Conservation (phyloP, 352 stramenopile species). For the Pythium monospermum region DNA sequence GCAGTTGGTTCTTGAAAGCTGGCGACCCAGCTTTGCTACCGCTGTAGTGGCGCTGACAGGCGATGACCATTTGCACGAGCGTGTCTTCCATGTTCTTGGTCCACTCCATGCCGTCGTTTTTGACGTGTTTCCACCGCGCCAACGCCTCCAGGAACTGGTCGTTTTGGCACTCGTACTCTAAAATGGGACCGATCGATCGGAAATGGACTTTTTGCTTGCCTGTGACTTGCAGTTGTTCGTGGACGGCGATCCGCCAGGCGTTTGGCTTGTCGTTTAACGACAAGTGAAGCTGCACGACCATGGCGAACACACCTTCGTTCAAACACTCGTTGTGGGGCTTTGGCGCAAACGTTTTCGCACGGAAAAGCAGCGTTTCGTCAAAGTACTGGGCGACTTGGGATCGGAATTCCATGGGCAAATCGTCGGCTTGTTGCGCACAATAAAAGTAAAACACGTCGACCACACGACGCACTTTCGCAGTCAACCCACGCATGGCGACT, state of each 20-base stretch:
- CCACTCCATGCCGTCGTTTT: constrained; percentile 56
- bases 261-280: constrained; percentile 27
- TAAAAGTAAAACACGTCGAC: constrained; percentile 77
- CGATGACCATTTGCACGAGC: constrained; percentile 61
- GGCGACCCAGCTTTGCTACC: background rate
- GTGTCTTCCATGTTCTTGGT: constrained; percentile 68
- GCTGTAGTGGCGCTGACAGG: constrained; percentile 32
- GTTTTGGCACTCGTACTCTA: constrained; percentile 45
- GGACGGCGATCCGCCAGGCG: constrained; percentile 49
- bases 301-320: constrained; percentile 58
- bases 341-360: background rate
- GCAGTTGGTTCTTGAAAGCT: constrained; percentile 51
- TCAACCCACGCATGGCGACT: constrained; percentile 29
- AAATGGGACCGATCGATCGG: constrained; percentile 54
- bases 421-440: constrained; percentile 44
- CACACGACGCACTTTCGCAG: constrained; percentile 30
- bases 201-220: constrained; percentile 51
- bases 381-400: constrained; percentile 47
- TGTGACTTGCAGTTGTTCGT: constrained; percentile 31
- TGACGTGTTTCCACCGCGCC: constrained; percentile 51
- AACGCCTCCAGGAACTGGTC: constrained; percentile 39
- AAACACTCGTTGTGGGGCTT: constrained; percentile 47
- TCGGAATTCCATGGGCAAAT: constrained; percentile 25
- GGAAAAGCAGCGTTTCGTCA: constrained; percentile 33
- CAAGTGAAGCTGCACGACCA: constrained; percentile 57